Evolutionary conservation across 805 yeast species (phyloP).

Genomic region (Ogataea nonfermentans): DNA sequence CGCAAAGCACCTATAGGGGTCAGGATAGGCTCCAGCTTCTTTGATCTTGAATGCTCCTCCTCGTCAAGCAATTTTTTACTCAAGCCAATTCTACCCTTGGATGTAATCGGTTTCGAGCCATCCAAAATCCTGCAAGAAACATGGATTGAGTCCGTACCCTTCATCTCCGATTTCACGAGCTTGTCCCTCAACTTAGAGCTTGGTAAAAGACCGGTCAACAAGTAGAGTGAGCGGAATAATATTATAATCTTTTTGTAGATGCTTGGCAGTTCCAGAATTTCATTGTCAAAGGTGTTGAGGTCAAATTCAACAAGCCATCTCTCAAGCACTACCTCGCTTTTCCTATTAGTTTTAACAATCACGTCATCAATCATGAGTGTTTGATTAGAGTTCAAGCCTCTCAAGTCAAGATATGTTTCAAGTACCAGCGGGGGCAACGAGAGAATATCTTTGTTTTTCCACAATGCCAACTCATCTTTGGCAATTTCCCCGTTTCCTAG

Average conservation of each 20-base stretch:
- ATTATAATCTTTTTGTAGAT: conserved; percentile 74
- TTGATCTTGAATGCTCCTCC: conserved; percentile 53
- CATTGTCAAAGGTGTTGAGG: conserved; percentile 37
- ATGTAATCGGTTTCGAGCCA: conserved; percentile 74
- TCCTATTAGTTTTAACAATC: conserved; percentile 59
- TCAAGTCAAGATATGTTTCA: conserved; percentile 56
- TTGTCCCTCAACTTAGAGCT: conserved; percentile 55
- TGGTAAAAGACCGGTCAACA: conserved; percentile 68
- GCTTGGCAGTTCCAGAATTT: conserved; percentile 55
- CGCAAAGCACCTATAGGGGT: conserved; percentile 74
- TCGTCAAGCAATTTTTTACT: conserved; percentile 46
- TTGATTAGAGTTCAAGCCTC: conserved; percentile 25
- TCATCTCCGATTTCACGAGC: conserved; percentile 34
- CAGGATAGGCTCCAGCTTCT: conserved; percentile 64
- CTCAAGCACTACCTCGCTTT: conserved; percentile 86
- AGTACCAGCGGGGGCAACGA: conserved; percentile 78
- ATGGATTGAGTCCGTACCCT: conserved; percentile 34
- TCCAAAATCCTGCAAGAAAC: conserved; percentile 66
- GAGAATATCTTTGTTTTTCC: conserved; percentile 50
- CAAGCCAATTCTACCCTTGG: conserved; percentile 83
- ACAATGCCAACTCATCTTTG: conserved; percentile 58
- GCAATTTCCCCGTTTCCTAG: conserved; percentile 35
- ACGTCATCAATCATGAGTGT: conserved; percentile 31
- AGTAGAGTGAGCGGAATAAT: conserved; percentile 69
- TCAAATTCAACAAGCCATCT: conserved; percentile 90